Conservation (phyloP, 192 early-diverging fungal species). For the Spinellus fusiger region DNA sequence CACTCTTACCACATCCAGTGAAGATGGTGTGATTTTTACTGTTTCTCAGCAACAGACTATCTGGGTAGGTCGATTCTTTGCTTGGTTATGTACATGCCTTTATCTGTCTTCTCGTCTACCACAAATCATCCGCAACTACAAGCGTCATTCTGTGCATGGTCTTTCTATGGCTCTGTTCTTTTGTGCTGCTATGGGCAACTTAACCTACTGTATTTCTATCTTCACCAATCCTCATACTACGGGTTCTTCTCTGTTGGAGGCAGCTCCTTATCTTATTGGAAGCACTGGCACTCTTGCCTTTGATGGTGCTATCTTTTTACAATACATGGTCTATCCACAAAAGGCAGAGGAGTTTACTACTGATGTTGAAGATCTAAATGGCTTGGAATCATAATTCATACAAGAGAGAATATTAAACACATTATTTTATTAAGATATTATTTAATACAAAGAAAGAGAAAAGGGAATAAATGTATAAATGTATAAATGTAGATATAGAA, state of each 20-base stretch:
- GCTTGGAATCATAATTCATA: no score
- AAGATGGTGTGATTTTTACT: no score
- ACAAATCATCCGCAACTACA: constrained; percentile 65
- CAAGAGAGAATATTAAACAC: no score
- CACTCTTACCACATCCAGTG: no score
- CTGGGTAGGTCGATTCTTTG: constrained; percentile 48
- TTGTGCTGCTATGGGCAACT: constrained; percentile 62
- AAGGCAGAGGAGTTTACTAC: not conserved
- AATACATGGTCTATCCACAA: constrained; percentile 27
- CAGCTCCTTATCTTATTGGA: constrained; percentile 55
- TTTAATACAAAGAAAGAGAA: not conserved
- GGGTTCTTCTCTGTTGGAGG: constrained; percentile 15
- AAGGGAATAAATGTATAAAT: not conserved
- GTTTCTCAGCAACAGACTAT: constrained; percentile 3
- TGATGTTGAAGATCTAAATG: not conserved
- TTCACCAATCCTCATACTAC: constrained; percentile 29
- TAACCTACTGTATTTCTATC: constrained; percentile 54
- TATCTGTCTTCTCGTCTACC: constrained; percentile 69
- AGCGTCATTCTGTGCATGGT: constrained; percentile 55
- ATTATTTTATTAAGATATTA: no score
- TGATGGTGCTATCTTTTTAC: constrained; percentile 58
- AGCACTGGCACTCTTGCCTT: constrained; percentile 60
- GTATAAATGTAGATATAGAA: no score
- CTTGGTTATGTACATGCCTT: constrained; percentile 56
- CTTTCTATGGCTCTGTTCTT: constrained; percentile 66